Conservation (phyloP, 768 basidiomycete genomes). For the Amylocystis lapponica region DNA sequence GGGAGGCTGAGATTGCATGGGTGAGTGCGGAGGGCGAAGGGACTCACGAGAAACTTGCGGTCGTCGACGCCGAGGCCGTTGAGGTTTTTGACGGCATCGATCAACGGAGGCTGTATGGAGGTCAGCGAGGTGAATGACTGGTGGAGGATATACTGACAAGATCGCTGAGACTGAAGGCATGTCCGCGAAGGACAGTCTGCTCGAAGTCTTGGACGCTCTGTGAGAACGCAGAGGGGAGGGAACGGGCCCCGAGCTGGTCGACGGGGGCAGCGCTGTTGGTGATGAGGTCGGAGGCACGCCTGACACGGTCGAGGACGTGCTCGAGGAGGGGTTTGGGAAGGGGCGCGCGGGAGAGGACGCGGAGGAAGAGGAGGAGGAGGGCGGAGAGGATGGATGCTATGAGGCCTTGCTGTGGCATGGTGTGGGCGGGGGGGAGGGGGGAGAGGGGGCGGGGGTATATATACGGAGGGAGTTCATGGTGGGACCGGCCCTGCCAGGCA, state of each 20-base stretch:
- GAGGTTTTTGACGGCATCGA: slow-evolving; percentile 41
- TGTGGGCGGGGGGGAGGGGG: no score
- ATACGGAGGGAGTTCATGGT: no score
- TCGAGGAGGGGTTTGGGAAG: slow-evolving; percentile 1
- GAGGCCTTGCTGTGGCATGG: no score
- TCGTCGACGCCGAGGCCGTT: slow-evolving; percentile 47
- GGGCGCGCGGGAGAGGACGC: not conserved
- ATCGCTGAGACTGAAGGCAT: slow-evolving; percentile 19
- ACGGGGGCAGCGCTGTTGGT: slow-evolving; percentile 13
- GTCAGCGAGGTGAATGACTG: not conserved
- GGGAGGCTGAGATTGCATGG: not conserved
- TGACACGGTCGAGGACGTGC: not conserved
- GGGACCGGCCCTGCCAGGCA: no score
- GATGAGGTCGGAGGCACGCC: slow-evolving; percentile 12
- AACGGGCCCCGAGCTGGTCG: slow-evolving; percentile 30
- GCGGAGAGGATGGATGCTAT: no score
- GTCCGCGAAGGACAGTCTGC: slow-evolving; percentile 23
- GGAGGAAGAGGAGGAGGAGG: not conserved
- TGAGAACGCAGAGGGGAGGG: slow-evolving; percentile 18
- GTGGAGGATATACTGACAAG: slow-evolving; percentile 19
- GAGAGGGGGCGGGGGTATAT: no score
- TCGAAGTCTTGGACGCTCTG: slow-evolving; percentile 24
- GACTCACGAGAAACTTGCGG: slow-evolving; percentile 51
- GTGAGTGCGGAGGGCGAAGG: not conserved
- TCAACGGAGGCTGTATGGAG: slow-evolving; percentile 38